Evolutionary conservation across 768 basidiomycete species (phyloP), one percentile per base, ranked within the genome.

Genomic region (Suillus paluster): DNA sequence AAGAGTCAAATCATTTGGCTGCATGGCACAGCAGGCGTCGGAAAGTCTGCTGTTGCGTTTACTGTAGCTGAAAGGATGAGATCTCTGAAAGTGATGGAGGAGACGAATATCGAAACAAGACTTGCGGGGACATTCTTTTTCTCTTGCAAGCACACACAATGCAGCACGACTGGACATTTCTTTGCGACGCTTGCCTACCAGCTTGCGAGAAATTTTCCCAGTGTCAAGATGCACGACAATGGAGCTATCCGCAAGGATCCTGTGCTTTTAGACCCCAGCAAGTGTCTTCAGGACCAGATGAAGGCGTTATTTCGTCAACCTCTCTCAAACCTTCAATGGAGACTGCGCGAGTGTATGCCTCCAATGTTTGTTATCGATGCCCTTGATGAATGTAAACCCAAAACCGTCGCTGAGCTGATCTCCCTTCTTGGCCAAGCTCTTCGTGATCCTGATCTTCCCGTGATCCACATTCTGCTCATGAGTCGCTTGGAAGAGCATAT

Each of bases 91-190:
- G 4, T 49, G 48, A 27, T 9, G 30, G 7, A 27, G 17, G 15
- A 30, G 3, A 19, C 9, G 9, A 2, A 27, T 3, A 5, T 19
- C 9, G 48, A 49, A 49, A 27, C 48, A 30, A 4, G 17, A 10
- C 48, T 49, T 5, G 48, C 27, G 27, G 48, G 48, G 27, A 19
- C 48, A 19, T 49, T 49, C 48, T 49, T 49, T 49, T 49, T 49
- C 48, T 49, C 48, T 2, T 17, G 27, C 27, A 49, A 30, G 17
- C 25, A 49, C 48, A 49, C 17, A 2, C 7, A 15, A 17, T 4
- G 48, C 27, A 27, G 48, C 48, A 49, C 27, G 27, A 49, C 48
- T 1, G 17, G 27, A 5, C 10, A 49, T 49, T 49, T 30, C 17
- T 27, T 49, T 11, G 17, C 27, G 17, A 30, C 48, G 17, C 48